phyloP scores from a whole-genome alignment of 176 grass and related monocot genomes.

The Ensete ventricosum region DNA sequence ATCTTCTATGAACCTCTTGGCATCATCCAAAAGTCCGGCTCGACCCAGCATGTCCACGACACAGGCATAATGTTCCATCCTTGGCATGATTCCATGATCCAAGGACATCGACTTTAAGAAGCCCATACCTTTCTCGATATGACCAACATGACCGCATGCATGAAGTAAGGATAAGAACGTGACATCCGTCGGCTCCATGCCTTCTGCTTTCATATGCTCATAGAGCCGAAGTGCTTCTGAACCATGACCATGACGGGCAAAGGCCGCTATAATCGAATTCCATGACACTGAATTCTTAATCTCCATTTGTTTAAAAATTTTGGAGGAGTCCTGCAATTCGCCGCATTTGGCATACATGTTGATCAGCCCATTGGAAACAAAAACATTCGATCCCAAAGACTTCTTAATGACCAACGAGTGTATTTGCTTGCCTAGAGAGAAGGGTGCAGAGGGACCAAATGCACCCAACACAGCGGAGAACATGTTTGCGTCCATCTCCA shows the following conservation, averaged over 20 bases:
- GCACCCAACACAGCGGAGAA: slow-evolving; percentile 75
- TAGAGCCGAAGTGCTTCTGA: slow-evolving; percentile 45
- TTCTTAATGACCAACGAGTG: slow-evolving; percentile 56
- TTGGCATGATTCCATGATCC: slow-evolving; percentile 37
- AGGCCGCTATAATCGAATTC: slow-evolving; percentile 79
- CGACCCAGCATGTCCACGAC: slow-evolving; percentile 80
- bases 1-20: slow-evolving; percentile 60
- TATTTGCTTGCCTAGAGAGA: slow-evolving; percentile 75
- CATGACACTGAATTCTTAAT: slow-evolving; percentile 55
- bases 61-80: slow-evolving; percentile 74
- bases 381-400: slow-evolving; percentile 37
- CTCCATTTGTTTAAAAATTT: slow-evolving; percentile 42
- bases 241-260: slow-evolving; percentile 60
- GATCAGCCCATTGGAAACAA: slow-evolving; percentile 73
- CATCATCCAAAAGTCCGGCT: slow-evolving; percentile 39
- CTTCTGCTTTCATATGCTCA: slow-evolving; percentile 56
- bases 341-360: slow-evolving; percentile 96
- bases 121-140: slow-evolving; percentile 54
- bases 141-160: slow-evolving; percentile 71
- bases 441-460: slow-evolving; percentile 49
- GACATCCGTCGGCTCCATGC: slow-evolving; percentile 51
- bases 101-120: slow-evolving; percentile 53
- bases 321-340: slow-evolving; percentile 42
- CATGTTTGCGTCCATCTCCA: slow-evolving; percentile 45
- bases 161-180: slow-evolving; percentile 82